Conservation (phyloP, 2,329 filamentous ascomycete species). For the Fusarium musae region DNA sequence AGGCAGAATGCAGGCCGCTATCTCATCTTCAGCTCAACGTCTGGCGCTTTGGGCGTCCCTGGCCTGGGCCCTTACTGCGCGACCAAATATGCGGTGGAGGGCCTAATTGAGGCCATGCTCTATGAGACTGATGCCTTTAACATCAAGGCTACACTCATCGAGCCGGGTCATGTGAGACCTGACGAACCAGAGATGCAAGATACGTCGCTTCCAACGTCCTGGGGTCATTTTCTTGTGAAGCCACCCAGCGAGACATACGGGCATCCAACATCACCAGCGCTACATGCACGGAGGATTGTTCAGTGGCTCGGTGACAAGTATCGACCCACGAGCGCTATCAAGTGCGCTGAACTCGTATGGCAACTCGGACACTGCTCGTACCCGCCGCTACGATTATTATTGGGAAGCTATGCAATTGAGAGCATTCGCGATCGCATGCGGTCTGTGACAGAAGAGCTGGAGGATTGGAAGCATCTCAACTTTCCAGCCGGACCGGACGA, state of each 20-base stretch:
- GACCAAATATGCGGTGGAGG: conserved; percentile 96
- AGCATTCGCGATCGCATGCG: conserved; percentile 90
- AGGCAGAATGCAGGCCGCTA: conserved; percentile 81
- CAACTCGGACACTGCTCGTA: conserved; percentile 95
- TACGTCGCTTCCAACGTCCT: conserved; percentile 74
- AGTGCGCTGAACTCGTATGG: conserved; percentile 94
- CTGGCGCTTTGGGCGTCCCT: conserved; percentile 91
- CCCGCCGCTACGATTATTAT: conserved; percentile 84
- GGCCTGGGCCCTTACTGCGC: conserved; percentile 95
- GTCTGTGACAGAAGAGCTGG: conserved; percentile 93
- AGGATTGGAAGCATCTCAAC: conserved; percentile 91
- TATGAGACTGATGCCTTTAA: conserved; percentile 94
- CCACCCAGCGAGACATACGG: conserved; percentile 84
- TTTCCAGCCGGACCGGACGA: conserved; percentile 59
- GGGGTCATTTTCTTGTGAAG: conserved; percentile 93
- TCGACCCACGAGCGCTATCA: conserved; percentile 85
- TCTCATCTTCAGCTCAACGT: conserved; percentile 93
- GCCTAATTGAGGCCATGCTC: conserved; percentile 93
- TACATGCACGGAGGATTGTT: conserved; percentile 90
- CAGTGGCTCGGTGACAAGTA: conserved; percentile 95
- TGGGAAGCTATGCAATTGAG: conserved; percentile 95
- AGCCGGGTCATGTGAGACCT: conserved; percentile 86
- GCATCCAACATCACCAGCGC: conserved; percentile 79
- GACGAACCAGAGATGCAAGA: conserved; percentile 75
- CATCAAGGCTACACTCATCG: conserved; percentile 92